phyloP scores from a whole-genome alignment of 768 basidiomycete genomes.

The Hypholoma sublateritium region DNA sequence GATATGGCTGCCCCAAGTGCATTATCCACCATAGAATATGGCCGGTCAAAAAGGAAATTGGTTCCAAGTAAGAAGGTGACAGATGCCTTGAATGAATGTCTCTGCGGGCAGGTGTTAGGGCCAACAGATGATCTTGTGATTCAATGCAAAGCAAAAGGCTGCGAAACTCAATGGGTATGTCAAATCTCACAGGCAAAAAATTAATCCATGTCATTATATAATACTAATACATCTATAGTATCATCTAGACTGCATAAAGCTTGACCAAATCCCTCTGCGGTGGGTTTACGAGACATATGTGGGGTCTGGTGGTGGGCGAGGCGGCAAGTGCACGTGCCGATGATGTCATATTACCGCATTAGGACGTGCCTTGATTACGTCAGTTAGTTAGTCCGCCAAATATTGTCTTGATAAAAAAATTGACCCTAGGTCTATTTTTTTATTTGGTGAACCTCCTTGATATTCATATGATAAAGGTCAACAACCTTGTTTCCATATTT shows the following conservation, averaged over 20 bases:
- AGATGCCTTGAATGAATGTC: neutral
- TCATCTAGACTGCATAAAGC: neutral
- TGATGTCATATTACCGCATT: neutral
- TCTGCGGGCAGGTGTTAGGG: neutral
- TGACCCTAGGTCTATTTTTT: too few species aligned
- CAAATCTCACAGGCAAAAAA: neutral
- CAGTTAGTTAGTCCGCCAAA: neutral
- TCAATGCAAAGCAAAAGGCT: neutral
- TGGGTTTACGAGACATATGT: neutral
- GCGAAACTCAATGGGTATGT: neutral
- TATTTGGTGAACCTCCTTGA: too few species aligned
- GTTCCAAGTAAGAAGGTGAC: neutral
- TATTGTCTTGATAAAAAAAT: too few species aligned
- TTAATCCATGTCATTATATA: neutral
- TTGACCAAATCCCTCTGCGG: neutral
- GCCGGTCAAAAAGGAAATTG: neutral
- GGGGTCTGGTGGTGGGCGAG: neutral
- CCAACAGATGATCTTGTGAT: neutral
- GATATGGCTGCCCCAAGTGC: neutral
- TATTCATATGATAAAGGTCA: too few species aligned
- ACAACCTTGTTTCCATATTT: too few species aligned
- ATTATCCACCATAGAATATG: neutral
- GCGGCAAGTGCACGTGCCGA: neutral
- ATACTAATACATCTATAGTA: neutral
- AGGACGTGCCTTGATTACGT: neutral